phyloP scores from a whole-genome alignment of 305 asterid genomes.

The Fraxinus ornus region DNA sequence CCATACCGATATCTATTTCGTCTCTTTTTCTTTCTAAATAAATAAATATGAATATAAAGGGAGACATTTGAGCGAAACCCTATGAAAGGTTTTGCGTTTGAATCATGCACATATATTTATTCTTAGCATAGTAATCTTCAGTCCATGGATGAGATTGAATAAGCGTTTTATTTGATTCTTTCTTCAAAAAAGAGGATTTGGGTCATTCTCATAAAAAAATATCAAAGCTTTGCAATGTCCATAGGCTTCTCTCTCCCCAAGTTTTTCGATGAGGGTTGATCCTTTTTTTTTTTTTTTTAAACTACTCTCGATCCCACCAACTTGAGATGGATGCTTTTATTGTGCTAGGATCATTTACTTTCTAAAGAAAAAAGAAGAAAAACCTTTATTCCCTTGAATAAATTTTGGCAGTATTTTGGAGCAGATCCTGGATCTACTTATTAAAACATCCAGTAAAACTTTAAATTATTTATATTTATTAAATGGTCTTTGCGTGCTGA shows the following conservation, averaged over 20 bases:
- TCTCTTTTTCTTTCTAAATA: not conserved
- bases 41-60: not conserved
- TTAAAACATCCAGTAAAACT: not conserved
- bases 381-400: not conserved
- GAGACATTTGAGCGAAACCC: not conserved
- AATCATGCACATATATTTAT: not conserved
- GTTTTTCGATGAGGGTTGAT: not conserved
- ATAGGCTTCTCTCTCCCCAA: not conserved
- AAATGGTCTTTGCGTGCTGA: not conserved
- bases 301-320: not conserved
- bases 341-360: conserved; percentile 11
- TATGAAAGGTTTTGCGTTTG: not conserved
- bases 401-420: not conserved
- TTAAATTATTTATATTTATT: not conserved
- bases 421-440: conserved; percentile 9
- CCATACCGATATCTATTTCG: not conserved
- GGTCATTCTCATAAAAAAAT: not conserved
- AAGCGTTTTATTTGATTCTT: not conserved
- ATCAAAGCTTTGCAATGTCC: not conserved
- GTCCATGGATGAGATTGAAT: not conserved
- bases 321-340: not conserved
- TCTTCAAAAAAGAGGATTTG: not conserved
- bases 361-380: not conserved
- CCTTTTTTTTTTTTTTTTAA: not conserved
- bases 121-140: not conserved